These are phyloP conservation scores for Tylopilus cervinicoccineus DNA, from an alignment of 768 basidiomycete genomes.

Conservation along the genomic window DNA sequence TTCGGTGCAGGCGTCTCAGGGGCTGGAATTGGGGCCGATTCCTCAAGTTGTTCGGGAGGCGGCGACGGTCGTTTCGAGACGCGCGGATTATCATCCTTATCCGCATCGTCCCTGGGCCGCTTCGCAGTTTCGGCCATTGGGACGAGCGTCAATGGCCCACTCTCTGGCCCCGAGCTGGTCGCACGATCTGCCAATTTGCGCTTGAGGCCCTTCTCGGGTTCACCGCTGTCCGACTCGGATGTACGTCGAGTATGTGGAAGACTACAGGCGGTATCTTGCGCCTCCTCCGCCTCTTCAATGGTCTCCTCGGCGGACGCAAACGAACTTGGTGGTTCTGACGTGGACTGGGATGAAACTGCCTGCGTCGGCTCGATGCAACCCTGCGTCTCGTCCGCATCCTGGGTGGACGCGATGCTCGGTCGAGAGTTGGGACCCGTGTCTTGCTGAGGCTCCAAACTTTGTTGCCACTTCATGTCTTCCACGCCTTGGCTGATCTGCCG, in stretches of 20 bases:
- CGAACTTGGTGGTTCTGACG: constrained; percentile 14
- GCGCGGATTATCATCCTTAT: constrained; percentile 60
- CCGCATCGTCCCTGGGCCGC: constrained; percentile 58
- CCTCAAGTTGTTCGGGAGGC: constrained; percentile 51
- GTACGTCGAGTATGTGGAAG: constrained; percentile 26
- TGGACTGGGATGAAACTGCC: constrained; percentile 6
- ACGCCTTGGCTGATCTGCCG: constrained; percentile 78
- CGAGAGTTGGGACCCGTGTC: constrained; percentile 7
- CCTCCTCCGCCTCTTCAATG: constrained; percentile 29
- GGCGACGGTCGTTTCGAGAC: constrained; percentile 61
- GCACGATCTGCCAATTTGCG: constrained; percentile 68
- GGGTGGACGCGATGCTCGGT: constrained; percentile 3
- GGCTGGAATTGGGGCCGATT: constrained; percentile 1
- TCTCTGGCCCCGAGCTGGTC: constrained; percentile 54
- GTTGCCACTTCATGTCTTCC: constrained; percentile 72
- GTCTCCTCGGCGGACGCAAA: constrained; percentile 19
- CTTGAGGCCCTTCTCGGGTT: constrained; percentile 61
- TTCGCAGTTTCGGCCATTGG: constrained; percentile 42
- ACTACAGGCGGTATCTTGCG: constrained; percentile 23
- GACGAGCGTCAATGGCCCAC: constrained; percentile 19
- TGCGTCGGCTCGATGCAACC: constrained; percentile 13
- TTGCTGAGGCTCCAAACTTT: constrained; percentile 23
- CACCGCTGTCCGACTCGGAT: constrained; percentile 43
- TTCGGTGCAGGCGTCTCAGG: constrained; percentile 37
- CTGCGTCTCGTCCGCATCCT: constrained; percentile 10